These are phyloP conservation scores for Brettanomyces custersianus DNA, from an alignment of 805 yeast genomes.

Conservation along the genomic window DNA sequence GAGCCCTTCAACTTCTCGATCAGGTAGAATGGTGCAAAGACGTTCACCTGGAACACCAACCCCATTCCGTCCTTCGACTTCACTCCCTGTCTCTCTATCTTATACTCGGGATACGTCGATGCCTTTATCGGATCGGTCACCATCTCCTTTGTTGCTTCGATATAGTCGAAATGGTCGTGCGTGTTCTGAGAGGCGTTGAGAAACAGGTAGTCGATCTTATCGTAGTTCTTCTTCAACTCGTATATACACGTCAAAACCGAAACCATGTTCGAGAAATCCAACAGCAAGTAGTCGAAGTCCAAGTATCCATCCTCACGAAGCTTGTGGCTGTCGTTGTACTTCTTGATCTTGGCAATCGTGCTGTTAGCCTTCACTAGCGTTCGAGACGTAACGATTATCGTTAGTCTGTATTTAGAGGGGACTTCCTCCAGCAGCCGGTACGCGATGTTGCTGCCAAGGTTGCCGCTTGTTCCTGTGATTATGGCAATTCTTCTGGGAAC, in stretches of 20 bases:
- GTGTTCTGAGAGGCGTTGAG: conserved; percentile 89
- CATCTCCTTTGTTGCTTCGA: conserved; percentile 63
- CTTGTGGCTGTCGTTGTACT: conserved; percentile 24
- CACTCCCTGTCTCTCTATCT: conserved; percentile 73
- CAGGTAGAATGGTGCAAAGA: conserved; percentile 90
- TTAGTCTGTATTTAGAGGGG: conserved; percentile 46
- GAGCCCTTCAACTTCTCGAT: conserved; percentile 51
- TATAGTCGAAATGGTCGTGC: conserved; percentile 81
- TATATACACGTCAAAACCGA: conserved; percentile 68
- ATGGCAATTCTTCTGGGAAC: conserved; percentile 18
- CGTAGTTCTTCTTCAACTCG: conserved; percentile 58
- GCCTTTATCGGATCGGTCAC: conserved; percentile 62
- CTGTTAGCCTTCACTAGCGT: conserved; percentile 79
- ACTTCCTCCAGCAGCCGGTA: conserved; percentile 61
- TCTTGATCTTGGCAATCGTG: conserved; percentile 51
- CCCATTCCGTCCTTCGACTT: conserved; percentile 76
- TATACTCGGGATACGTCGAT: conserved; percentile 82
- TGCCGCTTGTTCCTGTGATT: conserved; percentile 38
- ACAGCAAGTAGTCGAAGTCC: conserved; percentile 79
- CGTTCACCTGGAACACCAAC: conserved; percentile 86
- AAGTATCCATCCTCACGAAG: conserved; percentile 43
- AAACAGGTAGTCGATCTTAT: conserved; percentile 66
- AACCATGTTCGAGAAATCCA: conserved; percentile 89
- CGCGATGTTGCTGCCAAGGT: conserved; percentile 81
- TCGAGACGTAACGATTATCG: conserved; percentile 83